Base-by-base conservation (phyloP, 2,329 filamentous ascomycete genomes). In the Talaromyces sp. region DNA sequence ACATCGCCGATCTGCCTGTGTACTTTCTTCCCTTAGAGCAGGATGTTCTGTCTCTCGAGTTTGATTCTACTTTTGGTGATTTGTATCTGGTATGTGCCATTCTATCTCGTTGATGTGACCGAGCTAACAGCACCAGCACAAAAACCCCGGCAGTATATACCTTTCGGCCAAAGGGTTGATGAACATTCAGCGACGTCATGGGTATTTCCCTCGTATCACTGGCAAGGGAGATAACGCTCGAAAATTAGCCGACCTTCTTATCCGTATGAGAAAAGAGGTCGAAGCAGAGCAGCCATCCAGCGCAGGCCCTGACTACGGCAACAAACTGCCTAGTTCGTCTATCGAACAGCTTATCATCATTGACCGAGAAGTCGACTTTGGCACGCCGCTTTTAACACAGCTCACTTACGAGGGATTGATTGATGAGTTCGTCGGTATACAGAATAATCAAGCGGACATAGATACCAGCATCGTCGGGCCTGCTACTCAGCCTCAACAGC, bases 191-290 rank as follows among this genome's bases (percentile, higher is more conserved):
- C 89, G 92, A 74, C 89, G 90, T 71, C 90, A 97, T 78, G 96
- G 95, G 2, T 86, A 99, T 13, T 98, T 99, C 70, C 96, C 95
- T 31, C 88, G 94, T 14, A 95, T 99, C 66, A 89, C 96, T 56
- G 95, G 95, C 33, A 98, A 99, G 78, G 95, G 95, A 22, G 93
- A 99, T 71, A 93, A 97, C 76, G 94, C 93, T 41, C 93, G 94
- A 74, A 88, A 88, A 59, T 86, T 99, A 2, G 90, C 93, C 52
- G 93, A 98, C 73, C 83, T 97, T 11, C 85, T 99, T 9, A 84
- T 90, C 56, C 91, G 93, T 37, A 97, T 97, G 92, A 89, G 94
- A 68, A 93, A 93, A 73, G 95, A 99, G 78, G 83, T 93, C 14
- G 91, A 93, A 54, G 90, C 91, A 22, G 93, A 96, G 74, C 88